Percentiles rank a stretch among this genome's conserved stretches.
These are phyloP conservation scores for Geotrichum restrictum DNA, from an alignment of 1,139 yeast genomes.

Conservation along the genomic window DNA sequence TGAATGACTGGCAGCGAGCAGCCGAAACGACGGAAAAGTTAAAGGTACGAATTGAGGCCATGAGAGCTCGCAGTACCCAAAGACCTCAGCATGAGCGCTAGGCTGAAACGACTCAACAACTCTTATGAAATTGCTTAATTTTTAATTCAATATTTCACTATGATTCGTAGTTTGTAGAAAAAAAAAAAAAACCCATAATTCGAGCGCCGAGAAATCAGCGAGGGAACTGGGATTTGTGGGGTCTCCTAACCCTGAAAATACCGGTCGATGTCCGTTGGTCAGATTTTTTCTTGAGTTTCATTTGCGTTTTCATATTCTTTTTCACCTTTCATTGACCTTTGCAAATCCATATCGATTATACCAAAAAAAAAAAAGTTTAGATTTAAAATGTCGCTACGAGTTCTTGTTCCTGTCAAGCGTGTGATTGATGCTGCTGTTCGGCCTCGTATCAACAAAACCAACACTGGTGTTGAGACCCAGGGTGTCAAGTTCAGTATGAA, in stretches of 20 bases:
- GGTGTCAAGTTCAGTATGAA: slow-evolving; percentile 92
- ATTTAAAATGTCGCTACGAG: slow-evolving; percentile 46
- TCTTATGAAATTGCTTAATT: slow-evolving; percentile 3
- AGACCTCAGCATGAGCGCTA: background rate
- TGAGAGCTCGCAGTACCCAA: slow-evolving; percentile 53
- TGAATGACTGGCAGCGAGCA: slow-evolving; percentile 71
- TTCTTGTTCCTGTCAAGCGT: slow-evolving; percentile 89
- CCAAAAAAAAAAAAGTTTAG: background rate
- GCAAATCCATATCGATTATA: too few species aligned
- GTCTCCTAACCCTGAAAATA: background rate
- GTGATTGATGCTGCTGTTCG: slow-evolving; percentile 91
- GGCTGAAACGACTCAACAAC: background rate
- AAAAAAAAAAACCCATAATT: too few species aligned
- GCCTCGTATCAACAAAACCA: slow-evolving; percentile 86
- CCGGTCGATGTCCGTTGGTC: background rate
- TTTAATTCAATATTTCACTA: background rate
- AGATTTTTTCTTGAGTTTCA: background rate
- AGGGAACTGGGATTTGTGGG: background rate
- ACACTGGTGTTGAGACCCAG: slow-evolving; percentile 80
- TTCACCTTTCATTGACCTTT: background rate
- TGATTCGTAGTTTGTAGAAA: background rate
- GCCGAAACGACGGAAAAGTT: slow-evolving; percentile 84
- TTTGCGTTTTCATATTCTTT: background rate
- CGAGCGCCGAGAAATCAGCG: background rate
- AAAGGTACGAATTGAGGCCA: slow-evolving; percentile 81